These are phyloP conservation scores for Xylaria digitata DNA, from an alignment of 2,329 filamentous ascomycete genomes.

Conservation along the genomic window DNA sequence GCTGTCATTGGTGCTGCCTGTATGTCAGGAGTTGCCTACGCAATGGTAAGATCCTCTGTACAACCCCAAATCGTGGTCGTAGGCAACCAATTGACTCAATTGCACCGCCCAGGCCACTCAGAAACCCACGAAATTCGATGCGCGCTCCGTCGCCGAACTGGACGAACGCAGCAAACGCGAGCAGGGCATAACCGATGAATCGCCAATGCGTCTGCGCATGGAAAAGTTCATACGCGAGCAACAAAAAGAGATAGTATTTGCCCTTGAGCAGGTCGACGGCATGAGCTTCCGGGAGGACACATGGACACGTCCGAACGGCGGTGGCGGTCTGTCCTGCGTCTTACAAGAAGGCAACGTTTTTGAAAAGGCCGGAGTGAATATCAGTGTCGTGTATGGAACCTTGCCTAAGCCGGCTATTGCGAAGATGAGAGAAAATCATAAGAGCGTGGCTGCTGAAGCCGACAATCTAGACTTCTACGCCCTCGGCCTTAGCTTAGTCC, in stretches of 20 bases:
- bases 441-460: constrained; percentile 77
- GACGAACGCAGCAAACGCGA: constrained; percentile 85
- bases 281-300: constrained; percentile 83
- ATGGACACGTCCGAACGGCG: constrained; percentile 88
- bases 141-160: constrained; percentile 81
- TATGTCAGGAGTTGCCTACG: constrained; percentile 40
- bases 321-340: constrained; percentile 93
- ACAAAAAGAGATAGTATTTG: constrained; percentile 86
- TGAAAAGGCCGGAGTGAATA: constrained; percentile 96
- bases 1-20: constrained; percentile 38
- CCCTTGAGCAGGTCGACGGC: constrained; percentile 85
- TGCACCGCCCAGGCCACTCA: constrained; percentile 53
- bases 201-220: constrained; percentile 98
- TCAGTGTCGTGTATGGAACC: constrained; percentile 92
- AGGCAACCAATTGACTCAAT: constrained; percentile 40
- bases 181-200: constrained; percentile 76
- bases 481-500: constrained; percentile 88
- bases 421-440: constrained; percentile 95
- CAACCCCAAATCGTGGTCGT: neutral
- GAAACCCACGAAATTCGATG: constrained; percentile 64
- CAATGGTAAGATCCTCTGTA: constrained; percentile 42
- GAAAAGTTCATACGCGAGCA: constrained; percentile 95
- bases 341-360: constrained; percentile 97
- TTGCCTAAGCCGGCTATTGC: constrained; percentile 87
- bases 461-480: constrained; percentile 94